phyloP scores from a whole-genome alignment of 2,329 filamentous ascomycete species.

The Grosmannia clavigera region DNA sequence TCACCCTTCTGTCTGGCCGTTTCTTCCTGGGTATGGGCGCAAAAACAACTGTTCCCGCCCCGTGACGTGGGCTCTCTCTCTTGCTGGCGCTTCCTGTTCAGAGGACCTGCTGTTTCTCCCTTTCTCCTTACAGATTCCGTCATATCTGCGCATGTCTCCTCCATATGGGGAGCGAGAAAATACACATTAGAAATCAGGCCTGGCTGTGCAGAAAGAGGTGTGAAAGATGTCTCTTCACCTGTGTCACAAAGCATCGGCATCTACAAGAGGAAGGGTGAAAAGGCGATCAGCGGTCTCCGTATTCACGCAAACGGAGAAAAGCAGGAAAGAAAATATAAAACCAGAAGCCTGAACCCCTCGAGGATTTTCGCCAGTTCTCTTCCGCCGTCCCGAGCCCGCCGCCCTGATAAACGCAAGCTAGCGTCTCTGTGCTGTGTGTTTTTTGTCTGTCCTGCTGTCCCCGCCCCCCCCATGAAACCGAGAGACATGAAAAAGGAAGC shows the following conservation, averaged over 20 bases:
- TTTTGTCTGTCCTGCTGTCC: background rate
- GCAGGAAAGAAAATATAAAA: background rate
- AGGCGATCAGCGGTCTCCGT: background rate
- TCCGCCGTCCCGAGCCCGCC: background rate
- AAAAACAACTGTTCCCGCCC: background rate
- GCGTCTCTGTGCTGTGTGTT: background rate
- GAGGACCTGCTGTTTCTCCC: background rate
- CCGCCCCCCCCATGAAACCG: background rate
- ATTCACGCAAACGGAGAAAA: background rate
- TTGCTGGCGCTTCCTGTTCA: background rate
- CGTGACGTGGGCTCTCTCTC: background rate
- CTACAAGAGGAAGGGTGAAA: background rate
- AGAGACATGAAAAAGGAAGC: background rate
- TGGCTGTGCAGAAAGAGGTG: too few species aligned
- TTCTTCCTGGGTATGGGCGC: background rate
- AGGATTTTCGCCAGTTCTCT: background rate
- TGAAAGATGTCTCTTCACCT: background rate
- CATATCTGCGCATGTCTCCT: background rate
- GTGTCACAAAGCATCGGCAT: background rate
- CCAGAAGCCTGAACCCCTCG: background rate
- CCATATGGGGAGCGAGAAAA: background rate
- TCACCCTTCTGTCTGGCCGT: background rate
- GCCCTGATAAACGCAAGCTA: background rate
- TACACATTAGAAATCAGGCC: background rate
- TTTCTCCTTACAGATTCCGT: background rate